Base-by-base conservation (phyloP, 805 yeast genomes). In the Ogataea chonburiensis region DNA sequence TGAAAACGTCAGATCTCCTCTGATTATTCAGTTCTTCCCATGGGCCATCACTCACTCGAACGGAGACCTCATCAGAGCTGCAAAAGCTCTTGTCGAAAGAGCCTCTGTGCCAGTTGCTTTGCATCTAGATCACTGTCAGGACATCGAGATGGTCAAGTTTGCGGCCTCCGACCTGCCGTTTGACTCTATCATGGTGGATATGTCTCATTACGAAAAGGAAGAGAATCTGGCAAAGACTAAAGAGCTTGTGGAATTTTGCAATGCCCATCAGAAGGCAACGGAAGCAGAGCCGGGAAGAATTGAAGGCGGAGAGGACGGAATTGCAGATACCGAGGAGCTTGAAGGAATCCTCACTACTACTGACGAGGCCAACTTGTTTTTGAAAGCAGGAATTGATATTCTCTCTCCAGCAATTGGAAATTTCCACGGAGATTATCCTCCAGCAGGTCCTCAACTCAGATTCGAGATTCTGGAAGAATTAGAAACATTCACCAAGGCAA, bases 231-330 rank as follows among this genome's bases (percentile, higher is more conserved):
- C 35, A 17, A 47, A 43, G 25, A 61, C 63, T 8, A 47, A 50
- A 35, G 53, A 56, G 33, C 44, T 61, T 24, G 67, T 60, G 19
- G 47, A 38, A 26, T 46, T 48, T 22, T 64, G 66, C 31, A 50
- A 55, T 32, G 23, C 21, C 28, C 45, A 50, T 25, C 46, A 53
- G n/a, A 60, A 52, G 31, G 58, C 65, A 4, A 62, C 63, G 9
- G 67, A 63, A 42, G 67, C 67, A 5, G 67, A 62, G 43, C 58
- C 64, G 28, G 67, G 67, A 22, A 53, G 68, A 37, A 64, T 63
- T 31, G 62, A 58, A 42, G 68, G 67, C 7, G 59, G 61, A 10
- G 67, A 62, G 37, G 68, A 64, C 46, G 67, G 67, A 9, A 57
- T 62, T 18, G 20, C 31, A 28, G 49, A 45, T 23, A 47, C 43